Evolutionary conservation across 345 rosid genomes (phyloP).

Genomic region (Murraya paniculata): DNA sequence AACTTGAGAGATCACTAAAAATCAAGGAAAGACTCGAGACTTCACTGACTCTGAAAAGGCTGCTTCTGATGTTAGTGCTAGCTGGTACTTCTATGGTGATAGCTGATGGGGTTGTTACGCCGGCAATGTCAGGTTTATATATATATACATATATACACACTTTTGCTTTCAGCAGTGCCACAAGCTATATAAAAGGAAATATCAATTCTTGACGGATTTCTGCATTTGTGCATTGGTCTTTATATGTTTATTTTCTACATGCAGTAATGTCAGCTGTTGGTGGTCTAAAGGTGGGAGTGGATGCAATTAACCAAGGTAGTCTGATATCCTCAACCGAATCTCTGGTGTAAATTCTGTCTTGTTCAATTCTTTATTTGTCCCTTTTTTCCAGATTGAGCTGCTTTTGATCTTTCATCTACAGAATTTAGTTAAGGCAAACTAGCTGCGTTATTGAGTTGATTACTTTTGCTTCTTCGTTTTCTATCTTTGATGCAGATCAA

Average conservation of each 20-base stretch:
- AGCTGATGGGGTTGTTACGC: slow-evolving; percentile 97
- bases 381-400: background rate
- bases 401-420: slow-evolving; percentile 8
- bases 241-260: slow-evolving; percentile 22
- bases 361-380: background rate
- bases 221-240: slow-evolving; percentile 8
- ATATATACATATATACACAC: too few relatives aligned
- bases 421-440: background rate
- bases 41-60: slow-evolving; percentile 67
- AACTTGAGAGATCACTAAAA: slow-evolving; percentile 94
- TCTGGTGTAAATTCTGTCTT: background rate
- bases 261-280: slow-evolving; percentile 97
- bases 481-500: slow-evolving; percentile 63
- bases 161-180: background rate
- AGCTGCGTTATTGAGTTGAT: slow-evolving; percentile 22
- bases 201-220: background rate
- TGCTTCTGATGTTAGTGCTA: slow-evolving; percentile 84
- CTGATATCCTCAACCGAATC: background rate
- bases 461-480: slow-evolving; percentile 18
- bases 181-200: background rate
- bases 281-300: slow-evolving; percentile 85
- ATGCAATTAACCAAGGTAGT: slow-evolving; percentile 75
- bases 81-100: slow-evolving; percentile 98
- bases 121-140: slow-evolving; percentile 95
- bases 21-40: slow-evolving; percentile 91